Conservation (phyloP, 2,329 filamentous ascomycete species). For the Bipolaris cookei region DNA sequence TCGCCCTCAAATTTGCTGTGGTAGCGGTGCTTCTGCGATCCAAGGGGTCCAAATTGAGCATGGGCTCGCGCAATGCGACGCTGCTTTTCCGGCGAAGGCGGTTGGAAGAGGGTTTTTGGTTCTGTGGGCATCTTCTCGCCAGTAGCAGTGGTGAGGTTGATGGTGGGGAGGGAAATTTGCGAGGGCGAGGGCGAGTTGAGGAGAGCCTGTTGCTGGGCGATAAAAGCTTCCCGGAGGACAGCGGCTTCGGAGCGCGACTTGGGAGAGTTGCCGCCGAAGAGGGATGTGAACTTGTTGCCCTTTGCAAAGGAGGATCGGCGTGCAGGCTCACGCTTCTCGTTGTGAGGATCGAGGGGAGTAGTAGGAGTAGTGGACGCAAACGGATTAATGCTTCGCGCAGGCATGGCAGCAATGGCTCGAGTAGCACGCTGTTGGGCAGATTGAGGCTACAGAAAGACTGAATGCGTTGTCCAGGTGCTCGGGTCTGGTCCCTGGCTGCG, state of each 20-base stretch:
- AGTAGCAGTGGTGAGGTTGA: conserved; percentile 86
- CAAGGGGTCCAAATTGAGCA: conserved; percentile 88
- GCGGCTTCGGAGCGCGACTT: conserved; percentile 70
- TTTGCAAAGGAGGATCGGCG: conserved; percentile 62
- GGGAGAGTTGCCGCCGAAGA: conserved; percentile 76
- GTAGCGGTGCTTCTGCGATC: conserved; percentile 82
- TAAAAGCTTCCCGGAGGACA: conserved; percentile 71
- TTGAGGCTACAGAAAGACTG: conserved; percentile 7
- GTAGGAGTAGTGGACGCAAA: conserved; percentile 61
- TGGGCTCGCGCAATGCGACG: conserved; percentile 77
- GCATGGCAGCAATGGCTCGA: conserved; percentile 57
- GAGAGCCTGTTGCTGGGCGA: conserved; percentile 63
- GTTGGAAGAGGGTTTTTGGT: conserved; percentile 82
- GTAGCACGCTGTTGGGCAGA: background rate
- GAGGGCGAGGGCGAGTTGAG: conserved; percentile 69
- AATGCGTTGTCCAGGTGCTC: conserved; percentile 3
- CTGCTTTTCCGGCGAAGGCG: conserved; percentile 82
- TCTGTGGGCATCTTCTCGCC: conserved; percentile 77
- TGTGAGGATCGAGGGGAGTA: conserved; percentile 57
- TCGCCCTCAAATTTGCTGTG: conserved; percentile 85
- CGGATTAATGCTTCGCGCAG: conserved; percentile 66
- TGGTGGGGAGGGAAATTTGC: conserved; percentile 81
- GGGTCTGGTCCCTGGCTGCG: conserved; percentile 2
- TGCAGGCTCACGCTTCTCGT: conserved; percentile 61
- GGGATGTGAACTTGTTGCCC: conserved; percentile 73